A percentile compares a stretch with the other conserved stretches of the same genome.
Evolutionary conservation across 73 alveolate species (phyloP).

Genomic region (Vitrella brassicaformis): DNA sequence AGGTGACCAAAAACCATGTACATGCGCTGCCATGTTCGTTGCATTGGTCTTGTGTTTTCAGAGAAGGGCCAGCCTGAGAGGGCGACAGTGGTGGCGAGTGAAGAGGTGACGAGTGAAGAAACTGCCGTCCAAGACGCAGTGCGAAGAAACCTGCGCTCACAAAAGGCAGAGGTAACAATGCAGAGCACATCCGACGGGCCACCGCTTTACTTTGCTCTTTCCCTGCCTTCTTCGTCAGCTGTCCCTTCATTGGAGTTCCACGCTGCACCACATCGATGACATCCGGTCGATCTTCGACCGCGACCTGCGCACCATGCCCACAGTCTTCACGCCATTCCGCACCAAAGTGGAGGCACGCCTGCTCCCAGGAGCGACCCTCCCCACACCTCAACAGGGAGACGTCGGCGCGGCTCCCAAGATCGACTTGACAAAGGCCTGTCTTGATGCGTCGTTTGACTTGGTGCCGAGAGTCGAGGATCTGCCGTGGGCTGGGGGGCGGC

Average conservation of each 20-base stretch:
- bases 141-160: not conserved
- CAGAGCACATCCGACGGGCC: too few relatives aligned
- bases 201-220: too few relatives aligned
- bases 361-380: not conserved
- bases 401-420: too few relatives aligned
- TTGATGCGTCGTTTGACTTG: not conserved
- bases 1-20: too few relatives aligned
- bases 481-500: constrained; percentile 3
- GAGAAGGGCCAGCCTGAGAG: too few relatives aligned
- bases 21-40: too few relatives aligned
- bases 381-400: not conserved
- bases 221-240: too few relatives aligned
- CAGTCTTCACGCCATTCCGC: not conserved
- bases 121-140: constrained; percentile 14
- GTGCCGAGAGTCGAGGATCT: constrained; percentile 17
- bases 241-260: constrained; percentile 28
- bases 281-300: constrained; percentile 10
- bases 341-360: not conserved
- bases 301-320: constrained; percentile 2
- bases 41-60: too few relatives aligned
- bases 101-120: constrained; percentile 44
- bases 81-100: constrained; percentile 23
- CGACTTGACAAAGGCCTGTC: too few relatives aligned
- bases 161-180: not conserved
- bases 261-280: constrained; percentile 39